Evolutionary conservation across 495 filamentous ascomycete genomes (phyloP).

Genomic region (Penicillium steckii): DNA sequence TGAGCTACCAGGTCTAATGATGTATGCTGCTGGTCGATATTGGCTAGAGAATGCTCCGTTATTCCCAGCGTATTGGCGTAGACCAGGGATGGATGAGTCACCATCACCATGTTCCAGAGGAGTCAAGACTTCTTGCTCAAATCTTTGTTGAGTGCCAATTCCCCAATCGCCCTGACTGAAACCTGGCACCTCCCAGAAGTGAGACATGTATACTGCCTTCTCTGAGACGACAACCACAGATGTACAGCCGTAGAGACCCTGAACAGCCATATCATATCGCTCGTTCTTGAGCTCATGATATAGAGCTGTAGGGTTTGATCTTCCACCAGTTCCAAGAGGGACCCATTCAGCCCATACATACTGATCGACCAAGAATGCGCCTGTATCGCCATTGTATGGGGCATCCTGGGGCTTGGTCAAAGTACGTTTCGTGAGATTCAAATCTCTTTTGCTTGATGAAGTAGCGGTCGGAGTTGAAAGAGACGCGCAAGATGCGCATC

Average conservation of each 20-base stretch:
- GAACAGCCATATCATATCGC: background rate
- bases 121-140: background rate
- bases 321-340: background rate
- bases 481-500: background rate
- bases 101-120: background rate
- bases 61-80: background rate
- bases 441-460: background rate
- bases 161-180: background rate
- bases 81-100: background rate
- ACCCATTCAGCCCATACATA: background rate
- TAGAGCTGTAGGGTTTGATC: background rate
- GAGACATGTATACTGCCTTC: slow-evolving; percentile 1
- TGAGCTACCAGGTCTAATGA: background rate
- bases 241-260: background rate
- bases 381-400: background rate
- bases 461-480: background rate
- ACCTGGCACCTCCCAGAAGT: slow-evolving; percentile 1
- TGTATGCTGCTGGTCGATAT: background rate
- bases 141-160: background rate
- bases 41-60: background rate
- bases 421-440: background rate
- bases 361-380: background rate
- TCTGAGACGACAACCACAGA: background rate
- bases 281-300: slow-evolving; percentile 4
- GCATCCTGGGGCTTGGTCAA: background rate